Evolutionary conservation across 164 flowering plant species (phyloP), one percentile per base, ranked within the genome.

Genomic region (Liriodendron chinense): DNA sequence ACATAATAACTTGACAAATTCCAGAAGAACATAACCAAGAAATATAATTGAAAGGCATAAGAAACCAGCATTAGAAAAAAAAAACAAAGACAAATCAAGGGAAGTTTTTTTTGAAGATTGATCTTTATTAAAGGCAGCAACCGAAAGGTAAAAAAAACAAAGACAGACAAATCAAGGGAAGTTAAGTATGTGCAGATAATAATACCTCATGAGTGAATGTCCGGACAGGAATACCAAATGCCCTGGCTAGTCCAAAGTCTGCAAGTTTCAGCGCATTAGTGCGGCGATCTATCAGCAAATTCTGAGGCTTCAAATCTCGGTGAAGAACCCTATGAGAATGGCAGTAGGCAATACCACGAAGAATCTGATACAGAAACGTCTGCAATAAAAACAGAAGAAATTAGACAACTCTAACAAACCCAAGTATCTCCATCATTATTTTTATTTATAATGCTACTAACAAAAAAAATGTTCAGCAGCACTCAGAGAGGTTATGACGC

Each of bases 321-420:
- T 94, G 98, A 48, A 94, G 97, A 85, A 94, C 95, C 81, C 97
- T 88, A 78, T 91, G 98, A 72, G 97, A 91, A 82, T 94, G 98
- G 72, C 98, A 94, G 78, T 94, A 91, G 7, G 98, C 90, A 74
- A 94, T 90, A 73, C 98, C 98, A 79, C 96, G 93, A n/a, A 94
- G 94, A 76, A 94, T 93, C 84, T 93, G 98, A 82, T 86, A 84
- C 49, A 94, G 87, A 85, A 88, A 94, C 78, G 75, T 86, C 98
- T 94, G 90, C 82, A 83, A 73, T 65, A 70, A 10, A 4, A 73
- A 47, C 18, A 43, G 68, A 26, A 26, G 68, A 65, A 65, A 9
- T 23, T 23, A 25, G 16, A 28, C 1, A 53, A 53, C 18, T 53
- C 3, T 53, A 53, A 12, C 59, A 53, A 53, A 16, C 18, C 59